A percentile compares a stretch with the other conserved stretches of the same genome.
Conservation (phyloP, 1,284 basidiomycete species). For the Heterobasidion irregulare region DNA sequence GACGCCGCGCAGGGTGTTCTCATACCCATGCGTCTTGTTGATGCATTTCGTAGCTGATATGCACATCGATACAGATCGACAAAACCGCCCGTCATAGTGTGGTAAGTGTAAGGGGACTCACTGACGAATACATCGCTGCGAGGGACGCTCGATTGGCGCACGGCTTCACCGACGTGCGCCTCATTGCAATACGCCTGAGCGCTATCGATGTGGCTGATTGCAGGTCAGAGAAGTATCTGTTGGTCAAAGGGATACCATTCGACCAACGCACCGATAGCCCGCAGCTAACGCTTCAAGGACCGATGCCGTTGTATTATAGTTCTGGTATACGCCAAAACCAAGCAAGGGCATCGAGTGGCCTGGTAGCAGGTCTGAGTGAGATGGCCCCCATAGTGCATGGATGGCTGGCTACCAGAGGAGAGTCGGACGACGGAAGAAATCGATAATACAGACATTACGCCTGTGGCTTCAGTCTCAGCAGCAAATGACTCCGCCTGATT, state of each 20-base stretch:
- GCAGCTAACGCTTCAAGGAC: constrained; percentile 59
- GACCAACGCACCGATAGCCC: constrained; percentile 60
- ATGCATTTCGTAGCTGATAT: constrained; percentile 50
- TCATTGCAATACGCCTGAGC: constrained; percentile 79
- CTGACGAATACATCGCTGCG: constrained; percentile 64
- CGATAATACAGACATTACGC: background rate
- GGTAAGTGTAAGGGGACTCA: constrained; percentile 22
- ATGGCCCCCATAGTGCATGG: background rate
- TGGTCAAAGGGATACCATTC: constrained; percentile 3
- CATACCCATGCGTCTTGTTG: constrained; percentile 47
- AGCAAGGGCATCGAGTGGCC: constrained; percentile 60
- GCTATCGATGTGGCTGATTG: constrained; percentile 53
- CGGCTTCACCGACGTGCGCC: constrained; percentile 48
- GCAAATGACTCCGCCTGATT: too few relatives aligned
- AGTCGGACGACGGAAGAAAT: background rate
- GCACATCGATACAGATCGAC: background rate
- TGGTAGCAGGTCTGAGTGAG: constrained; percentile 9
- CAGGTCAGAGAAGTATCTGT: background rate
- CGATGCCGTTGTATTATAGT: constrained; percentile 48
- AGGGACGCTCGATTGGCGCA: constrained; percentile 42
- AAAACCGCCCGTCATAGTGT: background rate
- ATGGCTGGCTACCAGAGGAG: background rate
- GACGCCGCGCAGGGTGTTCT: constrained; percentile 46
- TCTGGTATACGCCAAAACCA: constrained; percentile 79
- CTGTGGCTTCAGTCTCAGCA: too few relatives aligned